phyloP scores from a whole-genome alignment of 2,329 filamentous ascomycete genomes.

The Aspergillus calidoustus region DNA sequence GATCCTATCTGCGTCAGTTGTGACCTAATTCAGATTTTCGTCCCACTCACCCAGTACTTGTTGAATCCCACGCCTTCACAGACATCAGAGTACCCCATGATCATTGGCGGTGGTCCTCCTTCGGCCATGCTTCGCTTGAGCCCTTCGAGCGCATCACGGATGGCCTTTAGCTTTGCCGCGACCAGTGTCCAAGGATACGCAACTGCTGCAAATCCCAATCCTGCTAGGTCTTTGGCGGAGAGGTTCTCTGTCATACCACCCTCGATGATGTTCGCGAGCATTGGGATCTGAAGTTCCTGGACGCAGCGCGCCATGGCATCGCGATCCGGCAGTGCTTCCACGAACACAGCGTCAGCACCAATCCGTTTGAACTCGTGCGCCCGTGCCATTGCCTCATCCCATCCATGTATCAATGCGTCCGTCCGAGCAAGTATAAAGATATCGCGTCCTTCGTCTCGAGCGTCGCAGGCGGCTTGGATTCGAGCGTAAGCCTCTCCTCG shows the following conservation, averaged over 20 bases:
- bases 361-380: slow-evolving; percentile 50
- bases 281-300: slow-evolving; percentile 44
- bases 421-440: slow-evolving; percentile 54
- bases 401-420: slow-evolving; percentile 45
- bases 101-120: slow-evolving; percentile 50
- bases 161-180: slow-evolving; percentile 49
- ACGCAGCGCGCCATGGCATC: slow-evolving; percentile 48
- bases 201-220: slow-evolving; percentile 48
- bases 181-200: slow-evolving; percentile 53
- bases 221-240: slow-evolving; percentile 44
- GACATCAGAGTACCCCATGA: slow-evolving; percentile 51
- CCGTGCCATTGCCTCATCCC: slow-evolving; percentile 51
- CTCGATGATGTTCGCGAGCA: slow-evolving; percentile 52
- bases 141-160: slow-evolving; percentile 37
- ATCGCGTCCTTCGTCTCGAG: slow-evolving; percentile 51
- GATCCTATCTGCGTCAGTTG: slow-evolving; percentile 19
- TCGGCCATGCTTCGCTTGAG: slow-evolving; percentile 50
- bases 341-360: slow-evolving; percentile 52
- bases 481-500: slow-evolving; percentile 53
- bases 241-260: slow-evolving; percentile 50
- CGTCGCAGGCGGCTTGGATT: slow-evolving; percentile 53
- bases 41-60: slow-evolving; percentile 44
- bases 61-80: slow-evolving; percentile 54
- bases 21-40: slow-evolving; percentile 22
- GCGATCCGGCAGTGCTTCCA: slow-evolving; percentile 51